Percentiles rank a stretch among this genome's conserved stretches.
Conservation (phyloP, 2,329 filamentous ascomycete species). For the Eutypella sp. region DNA sequence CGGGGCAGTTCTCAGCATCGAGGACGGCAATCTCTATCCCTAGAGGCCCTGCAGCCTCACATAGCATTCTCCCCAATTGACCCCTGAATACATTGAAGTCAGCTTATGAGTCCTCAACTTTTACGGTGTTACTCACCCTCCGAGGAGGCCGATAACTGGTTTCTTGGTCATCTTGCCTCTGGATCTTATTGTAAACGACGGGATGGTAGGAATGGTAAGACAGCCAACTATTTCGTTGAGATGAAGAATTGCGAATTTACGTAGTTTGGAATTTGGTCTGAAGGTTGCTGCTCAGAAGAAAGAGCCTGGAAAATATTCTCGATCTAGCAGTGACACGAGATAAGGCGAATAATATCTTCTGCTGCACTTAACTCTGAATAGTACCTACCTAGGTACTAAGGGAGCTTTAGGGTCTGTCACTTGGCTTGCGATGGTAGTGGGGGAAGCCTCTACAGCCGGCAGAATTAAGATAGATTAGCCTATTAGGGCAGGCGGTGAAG, state of each 20-base stretch:
- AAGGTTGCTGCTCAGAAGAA: too few relatives aligned
- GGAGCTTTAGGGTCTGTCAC: neutral
- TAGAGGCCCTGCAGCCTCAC: slow-evolving; percentile 71
- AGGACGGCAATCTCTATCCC: slow-evolving; percentile 76
- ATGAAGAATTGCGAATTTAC: too few relatives aligned
- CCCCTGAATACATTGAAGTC: slow-evolving; percentile 33
- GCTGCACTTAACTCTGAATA: too few relatives aligned
- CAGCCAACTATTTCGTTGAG: neutral
- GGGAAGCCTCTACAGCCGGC: neutral
- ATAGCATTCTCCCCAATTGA: slow-evolving; percentile 89
- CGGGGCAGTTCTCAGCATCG: slow-evolving; percentile 70
- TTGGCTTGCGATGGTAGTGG: neutral
- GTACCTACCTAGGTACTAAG: neutral
- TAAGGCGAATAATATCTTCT: too few relatives aligned
- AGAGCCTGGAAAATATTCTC: too few relatives aligned
- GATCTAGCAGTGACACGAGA: too few relatives aligned
- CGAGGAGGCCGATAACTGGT: slow-evolving; percentile 48
- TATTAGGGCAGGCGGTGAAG: neutral
- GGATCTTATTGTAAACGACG: neutral
- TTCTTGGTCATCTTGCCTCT: slow-evolving; percentile 11
- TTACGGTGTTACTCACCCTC: slow-evolving; percentile 27
- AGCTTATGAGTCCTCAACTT: neutral
- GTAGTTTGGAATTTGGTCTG: too few relatives aligned
- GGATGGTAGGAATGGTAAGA: neutral
- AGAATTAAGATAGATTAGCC: neutral